Evolutionary conservation across 1,139 yeast species (phyloP).

Genomic region (Candida anutae): DNA sequence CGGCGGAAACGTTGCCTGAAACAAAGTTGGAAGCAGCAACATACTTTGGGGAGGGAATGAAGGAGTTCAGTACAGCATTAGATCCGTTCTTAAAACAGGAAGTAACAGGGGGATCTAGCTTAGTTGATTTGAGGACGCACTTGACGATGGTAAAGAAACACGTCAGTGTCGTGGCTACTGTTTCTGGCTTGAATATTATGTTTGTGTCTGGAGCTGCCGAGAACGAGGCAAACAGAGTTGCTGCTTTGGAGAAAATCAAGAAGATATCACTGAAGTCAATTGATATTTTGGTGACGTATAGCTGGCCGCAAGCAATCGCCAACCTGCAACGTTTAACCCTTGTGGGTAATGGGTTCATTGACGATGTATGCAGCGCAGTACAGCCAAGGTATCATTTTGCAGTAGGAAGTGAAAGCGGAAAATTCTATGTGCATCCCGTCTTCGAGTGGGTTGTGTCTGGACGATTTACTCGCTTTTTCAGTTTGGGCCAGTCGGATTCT

Average conservation of each 20-base stretch:
- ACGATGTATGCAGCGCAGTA: conserved; percentile 31
- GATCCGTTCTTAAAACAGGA: not conserved
- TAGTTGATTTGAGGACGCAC: conserved; percentile 14
- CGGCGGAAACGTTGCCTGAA: conserved; percentile 9
- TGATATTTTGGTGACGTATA: conserved; percentile 51
- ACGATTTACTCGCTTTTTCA: conserved; percentile 49
- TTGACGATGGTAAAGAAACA: conserved; percentile 13
- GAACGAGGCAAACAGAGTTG: conserved; percentile 3
- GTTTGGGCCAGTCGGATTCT: conserved; percentile 52
- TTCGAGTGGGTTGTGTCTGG: conserved; percentile 44
- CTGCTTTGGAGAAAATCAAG: not conserved
- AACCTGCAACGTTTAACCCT: conserved; percentile 28
- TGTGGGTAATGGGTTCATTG: conserved; percentile 35
- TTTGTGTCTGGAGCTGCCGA: conserved; percentile 28
- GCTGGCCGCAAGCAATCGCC: conserved; percentile 54
- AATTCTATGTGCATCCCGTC: conserved; percentile 50
- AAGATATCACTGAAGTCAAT: conserved; percentile 11
- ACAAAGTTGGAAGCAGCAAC: conserved; percentile 18
- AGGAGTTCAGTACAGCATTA: conserved; percentile 7
- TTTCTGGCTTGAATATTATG: conserved; percentile 42
- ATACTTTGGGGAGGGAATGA: conserved; percentile 20
- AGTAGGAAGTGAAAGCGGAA: conserved; percentile 41
- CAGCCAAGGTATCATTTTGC: conserved; percentile 65
- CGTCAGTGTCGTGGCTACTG: conserved; percentile 30
- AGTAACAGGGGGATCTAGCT: conserved; percentile 2